Conservation (phyloP, 1,284 basidiomycete species). For the Grifola frondosa region DNA sequence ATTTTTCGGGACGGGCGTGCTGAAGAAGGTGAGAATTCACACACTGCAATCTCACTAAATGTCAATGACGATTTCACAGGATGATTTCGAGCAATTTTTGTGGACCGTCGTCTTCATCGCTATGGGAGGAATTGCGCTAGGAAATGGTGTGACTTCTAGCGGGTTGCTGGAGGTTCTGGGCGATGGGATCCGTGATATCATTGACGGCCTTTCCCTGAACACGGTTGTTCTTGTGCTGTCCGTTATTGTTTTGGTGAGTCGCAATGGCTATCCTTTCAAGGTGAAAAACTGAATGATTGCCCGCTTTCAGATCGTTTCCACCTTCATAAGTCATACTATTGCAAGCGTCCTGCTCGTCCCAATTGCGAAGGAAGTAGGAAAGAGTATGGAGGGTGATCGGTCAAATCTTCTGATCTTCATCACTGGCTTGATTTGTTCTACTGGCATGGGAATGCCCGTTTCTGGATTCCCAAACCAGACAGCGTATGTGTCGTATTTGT, state of each 20-base stretch:
- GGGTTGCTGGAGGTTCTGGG: slow-evolving; percentile 85
- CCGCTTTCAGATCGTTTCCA: slow-evolving; percentile 71
- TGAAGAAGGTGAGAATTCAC: slow-evolving; percentile 76
- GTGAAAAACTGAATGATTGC: too few species aligned
- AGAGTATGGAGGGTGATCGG: slow-evolving; percentile 66
- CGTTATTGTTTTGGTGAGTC: slow-evolving; percentile 79
- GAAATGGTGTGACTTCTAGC: slow-evolving; percentile 90
- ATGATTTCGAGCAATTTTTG: slow-evolving; percentile 92
- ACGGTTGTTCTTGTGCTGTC: slow-evolving; percentile 85
- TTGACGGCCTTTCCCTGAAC: slow-evolving; percentile 76
- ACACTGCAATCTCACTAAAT: neutral
- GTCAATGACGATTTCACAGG: slow-evolving; percentile 47
- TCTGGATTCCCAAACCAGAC: slow-evolving; percentile 98
- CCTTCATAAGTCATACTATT: slow-evolving; percentile 95
- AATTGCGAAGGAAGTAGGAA: slow-evolving; percentile 90
- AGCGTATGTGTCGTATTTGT: slow-evolving; percentile 58
- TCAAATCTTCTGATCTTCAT: slow-evolving; percentile 86
- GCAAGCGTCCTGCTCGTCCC: slow-evolving; percentile 95
- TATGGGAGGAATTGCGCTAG: slow-evolving; percentile 98
- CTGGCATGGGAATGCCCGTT: slow-evolving; percentile 98
- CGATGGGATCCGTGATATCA: slow-evolving; percentile 61
- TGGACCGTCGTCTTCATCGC: slow-evolving; percentile 95
- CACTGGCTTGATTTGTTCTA: slow-evolving; percentile 89
- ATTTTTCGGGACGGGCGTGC: slow-evolving; percentile 92
- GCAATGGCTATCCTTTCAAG: slow-evolving; percentile 7